Evolutionary conservation across 441 rosid species (phyloP).

Genomic region (Metrosideros polymorpha): DNA sequence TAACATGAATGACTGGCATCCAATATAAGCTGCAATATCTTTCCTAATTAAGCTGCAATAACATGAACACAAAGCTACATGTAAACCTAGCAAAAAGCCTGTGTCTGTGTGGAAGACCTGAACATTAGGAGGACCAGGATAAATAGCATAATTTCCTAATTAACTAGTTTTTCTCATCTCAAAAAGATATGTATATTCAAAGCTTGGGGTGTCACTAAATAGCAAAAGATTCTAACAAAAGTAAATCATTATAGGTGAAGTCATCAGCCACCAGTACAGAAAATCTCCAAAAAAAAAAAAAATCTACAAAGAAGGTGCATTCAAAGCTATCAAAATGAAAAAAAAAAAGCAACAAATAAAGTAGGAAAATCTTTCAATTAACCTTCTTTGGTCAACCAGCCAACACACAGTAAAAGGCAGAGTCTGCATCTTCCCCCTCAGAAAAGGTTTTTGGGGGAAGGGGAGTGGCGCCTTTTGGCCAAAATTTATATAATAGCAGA

Average conservation of each 20-base stretch:
- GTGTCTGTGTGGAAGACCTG: background rate
- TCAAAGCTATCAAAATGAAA: background rate
- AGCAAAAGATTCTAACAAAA: background rate
- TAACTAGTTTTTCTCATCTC: background rate
- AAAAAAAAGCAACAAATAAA: background rate
- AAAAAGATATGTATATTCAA: background rate
- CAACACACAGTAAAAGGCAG: background rate
- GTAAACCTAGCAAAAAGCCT: background rate
- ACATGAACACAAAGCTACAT: too few species aligned
- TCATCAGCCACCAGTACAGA: background rate
- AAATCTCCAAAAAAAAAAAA: background rate
- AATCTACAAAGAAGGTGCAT: background rate
- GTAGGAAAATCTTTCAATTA: background rate
- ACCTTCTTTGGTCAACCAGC: background rate
- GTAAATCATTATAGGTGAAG: background rate
- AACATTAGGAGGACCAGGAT: background rate
- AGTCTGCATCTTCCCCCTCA: background rate
- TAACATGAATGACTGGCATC: background rate
- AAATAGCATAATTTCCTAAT: background rate
- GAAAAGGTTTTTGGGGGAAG: background rate
- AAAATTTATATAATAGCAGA: background rate
- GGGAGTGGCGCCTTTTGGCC: background rate
- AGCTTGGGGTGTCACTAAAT: background rate
- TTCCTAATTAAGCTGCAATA: too few species aligned
- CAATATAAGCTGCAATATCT: background rate